Evolutionary conservation across 495 filamentous ascomycete genomes (phyloP), one percentile per base, ranked within the genome.

Genomic region (Podospora pseudopauciseta): DNA sequence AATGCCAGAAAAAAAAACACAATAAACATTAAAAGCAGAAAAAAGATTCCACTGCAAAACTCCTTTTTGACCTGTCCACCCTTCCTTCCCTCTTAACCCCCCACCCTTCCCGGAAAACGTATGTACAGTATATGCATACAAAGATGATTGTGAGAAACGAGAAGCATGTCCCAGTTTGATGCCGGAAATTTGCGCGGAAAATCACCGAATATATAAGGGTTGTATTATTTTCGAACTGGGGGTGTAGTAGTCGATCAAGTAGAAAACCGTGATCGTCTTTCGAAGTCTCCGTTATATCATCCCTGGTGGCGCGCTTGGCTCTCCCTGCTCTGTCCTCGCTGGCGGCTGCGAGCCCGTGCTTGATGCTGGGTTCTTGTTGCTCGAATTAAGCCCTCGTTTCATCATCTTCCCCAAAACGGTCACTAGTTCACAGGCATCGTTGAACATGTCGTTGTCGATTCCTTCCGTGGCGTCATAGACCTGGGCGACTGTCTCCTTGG

Each of bases 391-490:
- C 0, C 90, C 87, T 16, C 91, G 84, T 78, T 89, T 92, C 82
- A 88, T 89, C 90, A 92, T 92, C 76, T 87, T 90, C 5, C 90
- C 89, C 13, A 93, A 76, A 0, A 92, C 85, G 16, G 86, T 86
- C 1, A 93, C 91, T 23, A 92, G 82, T 72, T 91, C 89, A 54
- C 90, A 90, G 0, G 90, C 88, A 74, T 93, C 91, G 75, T 87
- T 86, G 72, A 92, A 93, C 82, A 90, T 91, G 68, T 94, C 92
- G 72, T 97, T 93, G 64, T 94, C 91, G 87, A 98, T 94, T 30
- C 90, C 92, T 78, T 97, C 93, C 62, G 89, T 86, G 11, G 92
- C 91, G 63, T 92, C 91, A 75, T 97, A 97, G 2, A 97, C 94
- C 72, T 97, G 92, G 27, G 89, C 87, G 63, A 98, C 93, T 39